These are phyloP conservation scores for Xylaria arbuscula DNA, from an alignment of 2,329 filamentous ascomycete genomes.

Conservation along the genomic window DNA sequence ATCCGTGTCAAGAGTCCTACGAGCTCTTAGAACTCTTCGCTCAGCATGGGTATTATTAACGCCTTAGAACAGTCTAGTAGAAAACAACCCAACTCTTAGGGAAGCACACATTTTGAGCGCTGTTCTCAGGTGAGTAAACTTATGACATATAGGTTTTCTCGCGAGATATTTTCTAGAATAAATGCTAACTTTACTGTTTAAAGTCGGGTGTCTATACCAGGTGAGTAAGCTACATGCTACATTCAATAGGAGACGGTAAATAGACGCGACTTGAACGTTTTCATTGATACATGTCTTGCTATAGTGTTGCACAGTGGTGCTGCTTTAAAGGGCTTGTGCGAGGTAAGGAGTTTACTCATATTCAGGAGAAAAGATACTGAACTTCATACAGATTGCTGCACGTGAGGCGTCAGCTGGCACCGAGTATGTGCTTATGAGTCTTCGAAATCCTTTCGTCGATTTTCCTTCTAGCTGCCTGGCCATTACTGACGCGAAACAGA, in stretches of 20 bases:
- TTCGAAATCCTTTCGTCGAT: not conserved
- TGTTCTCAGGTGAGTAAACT: slow-evolving; percentile 66
- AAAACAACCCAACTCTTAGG: slow-evolving; percentile 83
- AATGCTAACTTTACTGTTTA: slow-evolving; percentile 24
- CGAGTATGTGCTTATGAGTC: slow-evolving; percentile 58
- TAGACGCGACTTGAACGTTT: not conserved
- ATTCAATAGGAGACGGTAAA: not conserved
- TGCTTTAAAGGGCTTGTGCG: slow-evolving; percentile 89
- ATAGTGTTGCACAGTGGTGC: slow-evolving; percentile 73
- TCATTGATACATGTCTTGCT: not conserved
- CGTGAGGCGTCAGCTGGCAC: slow-evolving; percentile 82
- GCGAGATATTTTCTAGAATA: not conserved
- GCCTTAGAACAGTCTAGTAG: slow-evolving; percentile 65
- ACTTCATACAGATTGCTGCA: slow-evolving; percentile 72
- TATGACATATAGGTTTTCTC: not conserved
- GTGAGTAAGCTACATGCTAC: slow-evolving; percentile 15
- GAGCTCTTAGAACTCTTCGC: not conserved
- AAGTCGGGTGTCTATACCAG: slow-evolving; percentile 38
- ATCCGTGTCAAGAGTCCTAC: not conserved
- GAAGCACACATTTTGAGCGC: slow-evolving; percentile 93
- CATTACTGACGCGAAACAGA: slow-evolving; percentile 15
- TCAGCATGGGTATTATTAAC: slow-evolving; percentile 6
- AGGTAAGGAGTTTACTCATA: slow-evolving; percentile 53
- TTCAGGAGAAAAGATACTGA: slow-evolving; percentile 11
- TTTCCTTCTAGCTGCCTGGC: not conserved